These are phyloP conservation scores for Nitzschia inconspicua DNA, from an alignment of 108 stramenopile genomes.

Conservation along the genomic window DNA sequence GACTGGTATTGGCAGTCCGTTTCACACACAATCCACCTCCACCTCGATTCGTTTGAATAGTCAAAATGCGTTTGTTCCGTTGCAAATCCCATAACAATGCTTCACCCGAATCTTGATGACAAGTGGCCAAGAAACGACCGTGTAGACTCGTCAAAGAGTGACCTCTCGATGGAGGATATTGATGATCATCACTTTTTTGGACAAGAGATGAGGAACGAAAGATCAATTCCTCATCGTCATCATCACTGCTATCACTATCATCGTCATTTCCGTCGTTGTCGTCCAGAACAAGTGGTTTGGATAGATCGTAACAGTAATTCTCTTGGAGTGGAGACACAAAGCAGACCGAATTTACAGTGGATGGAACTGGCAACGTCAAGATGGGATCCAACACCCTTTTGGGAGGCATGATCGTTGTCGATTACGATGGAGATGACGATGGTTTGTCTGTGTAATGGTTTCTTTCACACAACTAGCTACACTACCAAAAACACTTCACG, in stretches of 20 bases:
- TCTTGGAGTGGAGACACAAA: conserved; percentile 1
- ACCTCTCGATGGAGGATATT: background rate
- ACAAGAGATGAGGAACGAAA: conserved; percentile 19
- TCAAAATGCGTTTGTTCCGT: conserved; percentile 6
- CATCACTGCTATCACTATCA: conserved; percentile 16
- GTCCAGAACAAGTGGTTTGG: too few species aligned
- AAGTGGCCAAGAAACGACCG: conserved; percentile 25
- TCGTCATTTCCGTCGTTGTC: conserved; percentile 12
- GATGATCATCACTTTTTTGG: background rate
- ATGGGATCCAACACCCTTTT: conserved; percentile 18
- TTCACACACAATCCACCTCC: conserved; percentile 19
- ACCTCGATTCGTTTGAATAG: conserved; percentile 2
- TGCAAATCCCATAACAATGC: conserved; percentile 41
- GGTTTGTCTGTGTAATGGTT: too few species aligned
- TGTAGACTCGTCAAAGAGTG: background rate
- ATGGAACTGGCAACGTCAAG: conserved; percentile 14
- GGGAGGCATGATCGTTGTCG: too few species aligned
- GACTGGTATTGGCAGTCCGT: background rate
- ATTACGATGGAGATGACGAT: too few species aligned
- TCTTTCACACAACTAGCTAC: too few species aligned
- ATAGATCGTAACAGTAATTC: background rate
- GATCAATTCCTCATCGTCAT: conserved; percentile 1
- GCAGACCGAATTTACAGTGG: conserved; percentile 18
- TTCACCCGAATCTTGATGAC: conserved; percentile 37
- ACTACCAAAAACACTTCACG: too few species aligned